Base-by-base conservation (phyloP, 805 yeast species). In the Saccharomycopsis sp. region DNA sequence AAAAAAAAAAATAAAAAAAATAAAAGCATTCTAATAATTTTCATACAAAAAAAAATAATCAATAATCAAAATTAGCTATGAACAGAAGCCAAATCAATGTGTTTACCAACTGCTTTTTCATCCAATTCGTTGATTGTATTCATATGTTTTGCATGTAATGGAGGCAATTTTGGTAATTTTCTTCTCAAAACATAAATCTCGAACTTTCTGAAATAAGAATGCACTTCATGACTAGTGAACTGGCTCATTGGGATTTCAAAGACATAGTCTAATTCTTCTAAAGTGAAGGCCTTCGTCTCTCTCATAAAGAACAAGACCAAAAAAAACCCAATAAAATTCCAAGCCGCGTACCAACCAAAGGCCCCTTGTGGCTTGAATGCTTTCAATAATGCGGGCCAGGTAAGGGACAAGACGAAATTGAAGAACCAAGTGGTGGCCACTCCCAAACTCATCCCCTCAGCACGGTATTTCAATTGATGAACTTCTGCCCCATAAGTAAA, bases 401-500 rank as follows among this genome's bases (percentile, higher is more conserved):
- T 76, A 47, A 84, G 67, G 17, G 92, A 76, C 46, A 77, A 62
- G 39, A 78, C 61, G 50, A 77, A 77, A 57, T 78, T 78, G 67
- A 78, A 78, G 59, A 78, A 77, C 84, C 84, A 78, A 56, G 80
- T 66, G 15, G 79, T 74, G 17, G 83, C 79, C 23, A 88, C 77
- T 21, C 88, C 89, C 48, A 77, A 65, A 2, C 87, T 76, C 77
- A 85, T 79, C 40, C 89, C 88, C 39, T 82, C 61, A 49, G 84
- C 87, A 61, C 94, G 74, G 46, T 82, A 73, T 53, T 80, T 79
- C 52, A 83, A 65, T 45, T 89, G 85, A 63, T 80, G 73, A 52
- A 80, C 82, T 59, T 85, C 95, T 8, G 94, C 94, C 19, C 87
- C 78, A 55, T 85, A 82, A 2, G 92, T 80, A 63, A 85, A 85